Base-by-base conservation (phyloP, 2,329 filamentous ascomycete genomes). In the Trichoderma sp. region DNA sequence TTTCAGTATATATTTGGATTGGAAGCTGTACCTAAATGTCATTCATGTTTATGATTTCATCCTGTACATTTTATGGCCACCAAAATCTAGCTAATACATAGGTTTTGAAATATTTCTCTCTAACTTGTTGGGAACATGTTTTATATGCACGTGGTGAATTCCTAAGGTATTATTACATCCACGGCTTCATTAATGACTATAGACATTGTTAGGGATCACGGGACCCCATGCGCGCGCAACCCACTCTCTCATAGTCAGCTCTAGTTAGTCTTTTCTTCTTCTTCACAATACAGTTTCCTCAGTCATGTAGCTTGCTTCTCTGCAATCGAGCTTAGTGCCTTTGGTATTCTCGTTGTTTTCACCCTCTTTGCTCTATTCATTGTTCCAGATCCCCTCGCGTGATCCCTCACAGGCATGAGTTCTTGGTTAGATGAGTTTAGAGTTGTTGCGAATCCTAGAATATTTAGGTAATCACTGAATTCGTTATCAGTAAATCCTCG, bases 1-100 rank as follows among this genome's bases (percentile, higher is more conserved):
- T 27, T 54, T 25, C 35, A 27, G 60, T 32, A 64, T 52, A 63
- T 63, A 64, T 53, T 53, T 53, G 34, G 48, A 54, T 39, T 39
- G 17, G 35, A 64, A 17, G 6, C 5, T 54, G 60, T 64, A 64
- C 12, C 25, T 54, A 34, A 27, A 2, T 42, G 19, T 63, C 15
- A 42, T 27, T 25, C 22, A 58, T 39, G 35, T 42, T 42, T 42
- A 27, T 29, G 19, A 42, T 29, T 42, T 7, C 22, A 37, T 27
- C 25, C 19, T 59, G 56, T 32, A 59, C 12, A 45, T 32, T 59
- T n/a, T n/a, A 45, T 39, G 34, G 54, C 35, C 25, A 29, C 19
- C 8, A 27, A 42, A 27, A 58, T 42, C 22, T 27, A 4, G 6
- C 2, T 7, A 59, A 59, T 32, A 19, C 4, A 59, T 59, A 45